These are phyloP conservation scores for Aspergillus melleus DNA, from an alignment of 2,329 filamentous ascomycete genomes.

Conservation along the genomic window DNA sequence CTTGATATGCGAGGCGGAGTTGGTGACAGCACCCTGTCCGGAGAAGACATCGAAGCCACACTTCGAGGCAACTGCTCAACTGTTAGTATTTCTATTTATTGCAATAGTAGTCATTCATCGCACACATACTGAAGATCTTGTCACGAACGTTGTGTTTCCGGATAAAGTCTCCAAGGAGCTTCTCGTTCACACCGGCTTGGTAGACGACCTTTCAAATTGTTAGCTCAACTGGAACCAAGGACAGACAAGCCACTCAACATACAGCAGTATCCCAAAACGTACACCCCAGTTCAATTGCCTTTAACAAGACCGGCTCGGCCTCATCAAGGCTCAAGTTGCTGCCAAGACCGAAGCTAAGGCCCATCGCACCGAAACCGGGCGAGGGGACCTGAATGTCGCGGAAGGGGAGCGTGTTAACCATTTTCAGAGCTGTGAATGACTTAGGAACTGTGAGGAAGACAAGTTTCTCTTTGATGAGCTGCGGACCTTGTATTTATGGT, in stretches of 20 bases:
- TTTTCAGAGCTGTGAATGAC: conserved; percentile 1
- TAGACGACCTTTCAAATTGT: conserved; percentile 43
- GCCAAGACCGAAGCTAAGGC: conserved; percentile 47
- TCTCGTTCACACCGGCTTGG: conserved; percentile 50
- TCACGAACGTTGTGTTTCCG: conserved; percentile 52
- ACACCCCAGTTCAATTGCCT: conserved; percentile 50
- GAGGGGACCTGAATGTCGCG: conserved; percentile 39
- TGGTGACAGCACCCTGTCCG: conserved; percentile 41
- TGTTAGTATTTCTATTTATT: neutral
- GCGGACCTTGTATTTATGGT: neutral
- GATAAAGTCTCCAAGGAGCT: conserved; percentile 53
- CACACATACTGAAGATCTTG: conserved; percentile 49
- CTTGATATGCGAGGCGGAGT: conserved; percentile 49
- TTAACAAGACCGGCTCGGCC: conserved; percentile 52
- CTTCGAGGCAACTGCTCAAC: conserved; percentile 47
- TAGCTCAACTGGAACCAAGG: neutral
- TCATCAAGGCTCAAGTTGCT: conserved; percentile 45
- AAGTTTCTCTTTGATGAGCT: neutral
- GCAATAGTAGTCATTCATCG: neutral
- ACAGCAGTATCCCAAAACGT: conserved; percentile 51
- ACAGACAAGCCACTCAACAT: conserved; percentile 14
- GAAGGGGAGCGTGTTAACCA: conserved; percentile 47
- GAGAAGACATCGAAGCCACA: conserved; percentile 46
- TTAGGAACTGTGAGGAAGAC: neutral
- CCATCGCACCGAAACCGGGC: conserved; percentile 55